Conservation (phyloP, 495 filamentous ascomycete genomes). For the Neurospora sp. region DNA sequence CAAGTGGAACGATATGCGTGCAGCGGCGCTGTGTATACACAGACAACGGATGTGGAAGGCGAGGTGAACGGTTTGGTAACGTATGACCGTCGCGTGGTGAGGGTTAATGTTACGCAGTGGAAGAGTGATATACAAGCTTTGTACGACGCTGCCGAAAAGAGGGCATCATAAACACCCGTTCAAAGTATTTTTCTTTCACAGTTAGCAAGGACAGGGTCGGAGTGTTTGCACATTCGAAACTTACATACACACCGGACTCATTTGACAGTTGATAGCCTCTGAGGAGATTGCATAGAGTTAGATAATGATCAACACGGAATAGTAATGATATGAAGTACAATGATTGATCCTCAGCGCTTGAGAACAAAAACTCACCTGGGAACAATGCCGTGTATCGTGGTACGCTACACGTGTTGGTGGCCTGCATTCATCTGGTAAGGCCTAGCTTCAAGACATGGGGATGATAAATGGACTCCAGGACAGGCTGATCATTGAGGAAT, state of each 20-base stretch:
- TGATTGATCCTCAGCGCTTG: not conserved
- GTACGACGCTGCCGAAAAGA: conserved; percentile 40
- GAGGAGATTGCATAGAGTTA: not conserved
- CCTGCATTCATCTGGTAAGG: not conserved
- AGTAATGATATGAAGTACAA: not conserved
- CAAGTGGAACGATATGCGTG: conserved; percentile 48
- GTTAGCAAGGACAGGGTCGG: not conserved
- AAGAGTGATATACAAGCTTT: conserved; percentile 47
- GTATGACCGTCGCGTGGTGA: conserved; percentile 49
- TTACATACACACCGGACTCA: not conserved
- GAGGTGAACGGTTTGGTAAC: conserved; percentile 63
- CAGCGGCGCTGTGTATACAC: conserved; percentile 52
- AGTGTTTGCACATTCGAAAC: not conserved
- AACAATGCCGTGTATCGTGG: not conserved
- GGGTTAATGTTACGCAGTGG: conserved; percentile 50
- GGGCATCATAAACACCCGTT: conserved; percentile 2
- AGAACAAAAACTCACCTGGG: not conserved
- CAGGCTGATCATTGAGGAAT: not conserved
- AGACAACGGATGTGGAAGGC: conserved; percentile 66
- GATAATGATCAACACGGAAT: not conserved
- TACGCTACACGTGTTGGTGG: not conserved
- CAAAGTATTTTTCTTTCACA: not conserved
- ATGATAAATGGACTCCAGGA: not conserved
- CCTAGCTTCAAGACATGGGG: not conserved
- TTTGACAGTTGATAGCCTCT: not conserved